These are phyloP conservation scores for Fusarium gaditjirri DNA, from an alignment of 2,329 filamentous ascomycete species.

Conservation along the genomic window DNA sequence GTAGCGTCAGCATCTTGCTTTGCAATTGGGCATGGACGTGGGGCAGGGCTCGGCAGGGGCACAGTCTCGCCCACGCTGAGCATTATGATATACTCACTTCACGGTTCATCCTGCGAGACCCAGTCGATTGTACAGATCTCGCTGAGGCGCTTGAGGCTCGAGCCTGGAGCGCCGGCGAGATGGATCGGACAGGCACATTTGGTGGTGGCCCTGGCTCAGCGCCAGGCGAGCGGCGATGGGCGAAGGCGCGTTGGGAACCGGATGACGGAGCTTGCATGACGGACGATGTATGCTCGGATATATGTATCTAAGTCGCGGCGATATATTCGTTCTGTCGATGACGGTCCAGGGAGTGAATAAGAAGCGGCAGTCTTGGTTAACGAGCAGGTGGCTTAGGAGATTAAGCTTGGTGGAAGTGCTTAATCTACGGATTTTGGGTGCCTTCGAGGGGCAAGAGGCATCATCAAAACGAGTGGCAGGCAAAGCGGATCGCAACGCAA, in stretches of 20 bases:
- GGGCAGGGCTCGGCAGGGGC: slow-evolving; percentile 38
- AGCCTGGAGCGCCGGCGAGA: slow-evolving; percentile 71
- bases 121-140: slow-evolving; percentile 62
- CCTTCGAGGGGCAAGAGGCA: slow-evolving; percentile 44
- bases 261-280: slow-evolving; percentile 40
- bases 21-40: slow-evolving; percentile 29
- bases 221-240: slow-evolving; percentile 72
- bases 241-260: slow-evolving; percentile 59
- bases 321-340: slow-evolving; percentile 1
- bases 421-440: slow-evolving; percentile 39
- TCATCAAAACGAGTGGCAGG: slow-evolving; percentile 41
- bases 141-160: slow-evolving; percentile 75
- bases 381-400: slow-evolving; percentile 1
- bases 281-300: slow-evolving; percentile 7
- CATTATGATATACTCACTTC: slow-evolving; percentile 45
- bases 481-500: slow-evolving; percentile 20
- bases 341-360: background rate
- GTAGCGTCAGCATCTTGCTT: slow-evolving; percentile 39
- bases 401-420: slow-evolving; percentile 26
- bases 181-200: slow-evolving; percentile 65
- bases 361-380: background rate
- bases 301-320: slow-evolving; percentile 12
- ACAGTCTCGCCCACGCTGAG: slow-evolving; percentile 15
- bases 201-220: slow-evolving; percentile 68
- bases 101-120: slow-evolving; percentile 48